These are phyloP conservation scores for Rubus idaeus DNA, from an alignment of 306 rosid genomes.

Conservation along the genomic window DNA sequence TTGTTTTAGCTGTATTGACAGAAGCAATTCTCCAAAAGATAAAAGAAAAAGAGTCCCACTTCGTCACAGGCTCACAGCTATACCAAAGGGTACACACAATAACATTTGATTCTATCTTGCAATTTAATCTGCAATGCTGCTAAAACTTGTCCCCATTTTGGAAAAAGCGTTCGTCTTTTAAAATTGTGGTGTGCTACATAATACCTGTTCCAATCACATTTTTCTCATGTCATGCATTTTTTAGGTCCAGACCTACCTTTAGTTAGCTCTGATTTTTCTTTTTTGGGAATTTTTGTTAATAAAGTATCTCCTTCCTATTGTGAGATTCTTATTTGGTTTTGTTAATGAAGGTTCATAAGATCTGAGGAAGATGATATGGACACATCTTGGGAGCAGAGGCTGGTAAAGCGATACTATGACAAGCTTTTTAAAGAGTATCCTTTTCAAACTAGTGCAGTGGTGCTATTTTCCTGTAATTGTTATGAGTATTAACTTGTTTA, in stretches of 20 bases:
- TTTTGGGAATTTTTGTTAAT: not conserved
- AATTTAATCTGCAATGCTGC: not conserved
- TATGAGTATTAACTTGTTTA: not conserved
- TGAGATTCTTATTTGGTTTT: not conserved
- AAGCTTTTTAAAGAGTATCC: slow-evolving; percentile 99
- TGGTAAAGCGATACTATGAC: slow-evolving; percentile 88
- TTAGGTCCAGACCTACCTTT: not conserved
- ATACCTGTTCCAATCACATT: not conserved
- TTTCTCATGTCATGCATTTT: not conserved
- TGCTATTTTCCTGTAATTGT: not conserved
- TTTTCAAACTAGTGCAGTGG: slow-evolving; percentile 23
- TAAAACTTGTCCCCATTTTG: not conserved
- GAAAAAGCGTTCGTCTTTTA: not conserved
- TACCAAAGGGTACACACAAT: not conserved
- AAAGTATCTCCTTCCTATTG: not conserved
- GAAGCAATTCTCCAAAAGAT: not conserved
- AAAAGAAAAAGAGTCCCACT: not conserved
- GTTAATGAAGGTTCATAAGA: slow-evolving; percentile 69
- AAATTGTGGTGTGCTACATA: not conserved
- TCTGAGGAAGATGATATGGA: slow-evolving; percentile 90
- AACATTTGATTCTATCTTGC: not conserved
- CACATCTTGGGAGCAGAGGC: slow-evolving; percentile 96
- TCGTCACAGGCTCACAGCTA: not conserved
- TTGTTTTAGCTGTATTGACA: not conserved
- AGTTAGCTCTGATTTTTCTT: not conserved